phyloP scores from a whole-genome alignment of 192 early-diverging fungal genomes.

The Podila clonocystis region DNA sequence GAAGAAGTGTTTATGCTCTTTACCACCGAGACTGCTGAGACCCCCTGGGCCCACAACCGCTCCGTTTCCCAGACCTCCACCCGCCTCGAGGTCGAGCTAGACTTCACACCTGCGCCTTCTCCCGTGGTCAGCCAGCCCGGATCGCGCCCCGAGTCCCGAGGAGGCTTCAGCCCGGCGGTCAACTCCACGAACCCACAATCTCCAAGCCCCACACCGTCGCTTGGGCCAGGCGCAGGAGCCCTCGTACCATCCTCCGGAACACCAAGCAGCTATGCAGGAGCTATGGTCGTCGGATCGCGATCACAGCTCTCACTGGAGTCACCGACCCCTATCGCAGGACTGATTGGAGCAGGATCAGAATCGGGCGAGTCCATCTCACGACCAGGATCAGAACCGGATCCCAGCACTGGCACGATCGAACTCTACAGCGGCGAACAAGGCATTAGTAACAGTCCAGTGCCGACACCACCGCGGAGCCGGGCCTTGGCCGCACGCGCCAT shows the following conservation, averaged over 20 bases:
- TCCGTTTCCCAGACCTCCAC: constrained; percentile 37
- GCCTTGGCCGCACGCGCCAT: neutral
- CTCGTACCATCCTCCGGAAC: too few relatives aligned
- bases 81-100: constrained; percentile 39
- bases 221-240: constrained; percentile 8
- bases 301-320: too few relatives aligned
- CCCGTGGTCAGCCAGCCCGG: constrained; percentile 27
- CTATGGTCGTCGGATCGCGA: too few relatives aligned
- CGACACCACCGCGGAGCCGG: neutral
- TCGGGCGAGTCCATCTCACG: constrained; percentile 1
- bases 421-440: neutral
- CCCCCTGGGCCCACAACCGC: constrained; percentile 41
- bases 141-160: constrained; percentile 14
- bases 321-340: too few relatives aligned
- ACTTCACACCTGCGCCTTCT: constrained; percentile 38
- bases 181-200: neutral
- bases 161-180: neutral
- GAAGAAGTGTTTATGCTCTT: constrained; percentile 50
- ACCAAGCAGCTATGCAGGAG: too few relatives aligned
- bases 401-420: neutral
- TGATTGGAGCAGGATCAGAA: neutral
- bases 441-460: neutral
- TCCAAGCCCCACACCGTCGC: neutral
- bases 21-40: constrained; percentile 35
- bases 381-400: neutral